Evolutionary conservation across 768 basidiomycete species (phyloP), one percentile per base, ranked within the genome.

Genomic region (Mycena galericulata): DNA sequence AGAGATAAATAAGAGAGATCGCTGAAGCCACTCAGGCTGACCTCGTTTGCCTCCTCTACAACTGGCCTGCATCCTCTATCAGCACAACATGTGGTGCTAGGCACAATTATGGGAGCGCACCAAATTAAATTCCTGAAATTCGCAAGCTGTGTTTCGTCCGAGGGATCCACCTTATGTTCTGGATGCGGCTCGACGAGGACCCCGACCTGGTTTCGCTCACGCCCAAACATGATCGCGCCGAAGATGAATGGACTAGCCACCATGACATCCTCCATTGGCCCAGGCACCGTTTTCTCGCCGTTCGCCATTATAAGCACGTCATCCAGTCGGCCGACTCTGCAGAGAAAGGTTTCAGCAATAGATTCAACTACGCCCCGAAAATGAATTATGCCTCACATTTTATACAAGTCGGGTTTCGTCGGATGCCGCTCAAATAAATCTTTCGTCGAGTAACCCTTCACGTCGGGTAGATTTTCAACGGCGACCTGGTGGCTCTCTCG

Each of bases 21-120:
- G 0, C 3, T 11, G 27, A 50, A 32, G 20, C n/a, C n/a, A n/a
- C n/a, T 3, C 26, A 9, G 40, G 30, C 45, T 22, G 7, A 67
- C 66, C 66, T 30, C 74, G 73, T 87, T 88, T 4, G 85, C 85
- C 34, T 84, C 79, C 53, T 85, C 84, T 12, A 86, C 76, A 10
- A 76, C 68, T 1, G 74, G 78, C 82, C 82, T 85, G 38, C 4
- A 54, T 6, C 2, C 14, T n/a, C n/a, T 0, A 72, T 59, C 18
- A 54, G 65, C 11, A 24, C n/a, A n/a, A n/a, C n/a, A 22, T n/a
- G n/a, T 57, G 10, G 26, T 8, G 20, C n/a, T 24, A 4, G 20
- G 17, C 6, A 6, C 26, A 38, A n/a, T 36, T n/a, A 72, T 72
- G 17, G 22, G n/a, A 5, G 18, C 53, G 38, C 40, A 82, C 83